Base-by-base conservation (phyloP, 257 asterid species). In the Nicotiana benthamiana region DNA sequence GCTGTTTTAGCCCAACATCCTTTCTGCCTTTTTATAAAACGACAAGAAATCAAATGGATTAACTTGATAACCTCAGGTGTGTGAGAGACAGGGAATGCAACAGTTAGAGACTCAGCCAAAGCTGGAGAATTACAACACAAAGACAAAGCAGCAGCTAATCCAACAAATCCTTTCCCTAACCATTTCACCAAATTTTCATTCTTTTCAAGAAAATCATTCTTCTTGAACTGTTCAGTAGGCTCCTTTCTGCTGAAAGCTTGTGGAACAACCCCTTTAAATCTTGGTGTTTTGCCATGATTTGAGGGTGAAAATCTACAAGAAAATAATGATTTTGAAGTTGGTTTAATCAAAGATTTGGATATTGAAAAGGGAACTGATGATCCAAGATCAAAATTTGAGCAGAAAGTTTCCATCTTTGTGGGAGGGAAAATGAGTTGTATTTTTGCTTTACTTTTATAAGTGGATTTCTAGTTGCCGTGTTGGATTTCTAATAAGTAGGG, bases 31-130 rank as follows among this genome's bases (percentile, higher is more conserved):
- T 17, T 9, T 30, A 24, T 32, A 8, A 56, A 43, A 32, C 4
- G 27, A 62, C 27, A 22, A 75, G 28, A 72, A 6, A 57, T 27
- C 40, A 53, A 40, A 9, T 32, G 57, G 16, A 79, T 4, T 8
- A 3, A 67, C 34, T 75, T 10, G 83, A 80, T 82, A 68, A 93
- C 98, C 98, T 94, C 97, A 72, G 87, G 94, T 1, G 89, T 80
- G 86, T 88, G 99, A 79, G 99, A 95, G 89, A 90, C 92, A 59
- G 99, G 98, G 78, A 95, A 95, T 16, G 99, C 98, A 30, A 95
- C 92, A 36, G 98, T 95, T 11, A 95, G 79, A 40, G 98, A 91
- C 83, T 93, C 92, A 0, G 98, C 98, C 8, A 82, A 83, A 84
- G 92, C 94, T 12, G 97, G 89, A 75, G 97, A 89, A 80, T 85